A percentile compares a stretch with the other conserved stretches of the same genome.
Conservation (phyloP, 2,329 filamentous ascomycete genomes). For the Xylariaceae sp. region DNA sequence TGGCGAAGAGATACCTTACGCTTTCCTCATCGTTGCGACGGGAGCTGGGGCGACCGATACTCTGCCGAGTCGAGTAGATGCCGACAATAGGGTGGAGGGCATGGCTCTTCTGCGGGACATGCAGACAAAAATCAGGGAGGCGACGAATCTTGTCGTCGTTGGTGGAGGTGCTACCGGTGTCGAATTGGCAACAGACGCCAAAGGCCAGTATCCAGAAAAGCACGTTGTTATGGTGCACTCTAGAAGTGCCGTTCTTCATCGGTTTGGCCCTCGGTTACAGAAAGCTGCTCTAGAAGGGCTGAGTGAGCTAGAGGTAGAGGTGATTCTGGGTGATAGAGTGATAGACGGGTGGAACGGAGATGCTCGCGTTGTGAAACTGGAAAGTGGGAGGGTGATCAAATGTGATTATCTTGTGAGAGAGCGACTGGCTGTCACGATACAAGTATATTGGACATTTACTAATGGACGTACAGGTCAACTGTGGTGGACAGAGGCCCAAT, state of each 20-base stretch:
- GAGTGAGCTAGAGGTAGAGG: slow-evolving; percentile 44
- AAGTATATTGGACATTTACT: background rate
- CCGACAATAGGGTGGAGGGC: slow-evolving; percentile 41
- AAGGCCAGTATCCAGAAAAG: slow-evolving; percentile 55
- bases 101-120: slow-evolving; percentile 43
- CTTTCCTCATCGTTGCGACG: slow-evolving; percentile 57
- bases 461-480: slow-evolving; percentile 47
- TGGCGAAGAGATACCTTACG: slow-evolving; percentile 48
- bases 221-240: slow-evolving; percentile 58
- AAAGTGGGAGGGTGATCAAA: slow-evolving; percentile 42
- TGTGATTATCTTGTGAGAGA: slow-evolving; percentile 45
- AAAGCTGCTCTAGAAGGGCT: slow-evolving; percentile 41
- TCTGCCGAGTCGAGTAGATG: slow-evolving; percentile 48
- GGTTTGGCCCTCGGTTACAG: slow-evolving; percentile 46
- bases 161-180: slow-evolving; percentile 63
- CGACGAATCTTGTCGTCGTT: slow-evolving; percentile 46
- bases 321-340: slow-evolving; percentile 51
- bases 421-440: background rate
- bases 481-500: slow-evolving; percentile 58
- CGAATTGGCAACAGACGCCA: slow-evolving; percentile 59
- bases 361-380: slow-evolving; percentile 40
- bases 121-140: slow-evolving; percentile 44
- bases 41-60: slow-evolving; percentile 43
- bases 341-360: slow-evolving; percentile 35
- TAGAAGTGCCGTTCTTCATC: slow-evolving; percentile 49